A percentile compares a stretch with the other conserved stretches of the same genome.
Evolutionary conservation across 2,329 filamentous ascomycete species (phyloP).

Genomic region (Coniosporium tulheliwenetii): DNA sequence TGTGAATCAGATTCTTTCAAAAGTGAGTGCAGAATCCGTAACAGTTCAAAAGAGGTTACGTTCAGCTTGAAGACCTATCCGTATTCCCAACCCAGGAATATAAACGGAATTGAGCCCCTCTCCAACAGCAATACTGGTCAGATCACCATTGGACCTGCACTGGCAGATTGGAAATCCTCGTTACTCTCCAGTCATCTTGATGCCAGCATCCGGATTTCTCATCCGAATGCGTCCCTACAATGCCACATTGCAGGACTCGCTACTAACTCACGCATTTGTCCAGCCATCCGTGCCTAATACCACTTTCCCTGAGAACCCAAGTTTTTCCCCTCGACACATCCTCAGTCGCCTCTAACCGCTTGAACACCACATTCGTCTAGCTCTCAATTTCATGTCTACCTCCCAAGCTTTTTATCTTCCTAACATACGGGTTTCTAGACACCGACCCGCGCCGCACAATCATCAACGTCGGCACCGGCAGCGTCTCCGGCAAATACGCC

Average conservation of each 20-base stretch:
- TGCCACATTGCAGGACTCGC: background rate
- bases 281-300: background rate
- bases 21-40: background rate
- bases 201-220: background rate
- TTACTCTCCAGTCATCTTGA: background rate
- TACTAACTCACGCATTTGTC: background rate
- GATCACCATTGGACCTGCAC: background rate
- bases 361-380: constrained; percentile 18
- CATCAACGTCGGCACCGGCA: constrained; percentile 22
- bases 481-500: constrained; percentile 24
- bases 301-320: background rate
- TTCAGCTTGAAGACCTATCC: background rate
- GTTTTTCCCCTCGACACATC: constrained; percentile 6
- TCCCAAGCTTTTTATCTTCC: constrained; percentile 17
- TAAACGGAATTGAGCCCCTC: too few species aligned
- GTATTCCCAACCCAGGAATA: too few species aligned
- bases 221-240: background rate
- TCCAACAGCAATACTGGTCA: background rate
- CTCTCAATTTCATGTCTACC: constrained; percentile 20
- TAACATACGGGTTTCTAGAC: constrained; percentile 15
- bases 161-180: background rate
- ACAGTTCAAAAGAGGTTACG: background rate
- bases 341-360: constrained; percentile 17
- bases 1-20: background rate
- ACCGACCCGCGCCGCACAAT: constrained; percentile 21